These are phyloP conservation scores for Tulasnella sp. DNA, from an alignment of 768 basidiomycete genomes.

Conservation along the genomic window DNA sequence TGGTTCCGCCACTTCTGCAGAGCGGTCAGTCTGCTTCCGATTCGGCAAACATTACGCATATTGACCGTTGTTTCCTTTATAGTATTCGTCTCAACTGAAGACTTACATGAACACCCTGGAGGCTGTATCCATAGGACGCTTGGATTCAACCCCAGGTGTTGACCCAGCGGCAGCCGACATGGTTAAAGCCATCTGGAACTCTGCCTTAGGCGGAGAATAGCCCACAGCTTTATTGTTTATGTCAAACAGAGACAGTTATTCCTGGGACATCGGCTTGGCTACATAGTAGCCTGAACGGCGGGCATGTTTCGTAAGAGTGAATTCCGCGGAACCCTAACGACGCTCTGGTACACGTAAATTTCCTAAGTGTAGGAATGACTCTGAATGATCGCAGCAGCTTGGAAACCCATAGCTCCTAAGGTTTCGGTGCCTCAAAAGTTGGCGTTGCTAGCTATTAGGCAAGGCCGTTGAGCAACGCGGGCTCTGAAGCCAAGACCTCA, in stretches of 20 bases:
- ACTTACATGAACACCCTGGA: slow-evolving; percentile 68
- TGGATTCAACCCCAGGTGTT: slow-evolving; percentile 10
- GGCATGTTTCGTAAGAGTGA: too few relatives aligned
- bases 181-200: slow-evolving; percentile 26
- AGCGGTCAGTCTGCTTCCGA: slow-evolving; percentile 49
- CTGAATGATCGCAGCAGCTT: not conserved
- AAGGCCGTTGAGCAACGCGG: not conserved
- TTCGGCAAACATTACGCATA: not conserved
- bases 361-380: not conserved
- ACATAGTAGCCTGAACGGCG: too few relatives aligned
- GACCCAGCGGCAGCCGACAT: slow-evolving; percentile 14
- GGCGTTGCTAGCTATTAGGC: not conserved
- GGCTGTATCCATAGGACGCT: slow-evolving; percentile 59
- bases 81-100: slow-evolving; percentile 79
- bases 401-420: not conserved
- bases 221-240: not conserved
- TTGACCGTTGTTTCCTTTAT: slow-evolving; percentile 5
- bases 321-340: not conserved
- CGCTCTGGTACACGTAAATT: not conserved
- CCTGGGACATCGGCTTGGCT: too few relatives aligned
- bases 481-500: not conserved
- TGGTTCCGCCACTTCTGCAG: slow-evolving; percentile 91
- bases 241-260: too few relatives aligned
- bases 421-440: not conserved
- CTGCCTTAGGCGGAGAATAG: slow-evolving; percentile 26